These are phyloP conservation scores for Rachicladosporium sp. DNA, from an alignment of 2,329 filamentous ascomycete species.

Conservation along the genomic window DNA sequence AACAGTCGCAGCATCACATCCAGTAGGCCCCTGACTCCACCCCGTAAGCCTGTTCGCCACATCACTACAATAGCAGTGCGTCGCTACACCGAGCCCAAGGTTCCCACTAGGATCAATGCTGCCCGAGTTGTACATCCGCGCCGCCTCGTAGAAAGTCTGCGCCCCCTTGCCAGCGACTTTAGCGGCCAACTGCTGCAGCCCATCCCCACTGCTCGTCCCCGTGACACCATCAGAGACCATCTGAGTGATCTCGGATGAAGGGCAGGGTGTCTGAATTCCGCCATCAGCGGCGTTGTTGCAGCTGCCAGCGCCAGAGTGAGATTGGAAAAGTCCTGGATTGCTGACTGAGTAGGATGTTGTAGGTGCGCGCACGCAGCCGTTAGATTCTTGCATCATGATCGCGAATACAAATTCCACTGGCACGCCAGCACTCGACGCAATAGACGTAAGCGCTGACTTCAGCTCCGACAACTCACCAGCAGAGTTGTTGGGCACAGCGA, in stretches of 20 bases:
- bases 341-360: slow-evolving; percentile 30
- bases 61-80: slow-evolving; percentile 43
- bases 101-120: slow-evolving; percentile 19
- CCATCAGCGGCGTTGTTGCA: slow-evolving; percentile 23
- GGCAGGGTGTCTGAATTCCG: slow-evolving; percentile 28
- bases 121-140: slow-evolving; percentile 41
- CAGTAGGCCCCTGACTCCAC: slow-evolving; percentile 19
- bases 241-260: slow-evolving; percentile 22
- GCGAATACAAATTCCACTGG: slow-evolving; percentile 32
- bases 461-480: slow-evolving; percentile 27
- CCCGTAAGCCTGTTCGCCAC: slow-evolving; percentile 38
- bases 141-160: slow-evolving; percentile 36
- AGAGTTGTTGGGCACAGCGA: slow-evolving; percentile 25
- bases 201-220: slow-evolving; percentile 31
- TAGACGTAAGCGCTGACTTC: slow-evolving; percentile 25
- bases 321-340: slow-evolving; percentile 39
- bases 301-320: slow-evolving; percentile 26
- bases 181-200: slow-evolving; percentile 28
- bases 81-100: slow-evolving; percentile 32
- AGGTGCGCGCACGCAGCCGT: slow-evolving; percentile 34
- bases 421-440: slow-evolving; percentile 23
- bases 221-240: slow-evolving; percentile 34
- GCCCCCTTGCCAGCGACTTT: slow-evolving; percentile 21
- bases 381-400: slow-evolving; percentile 35
- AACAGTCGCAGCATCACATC: slow-evolving; percentile 1